Base-by-base conservation (phyloP, 78 protist genomes). In the Guillardia theta region DNA sequence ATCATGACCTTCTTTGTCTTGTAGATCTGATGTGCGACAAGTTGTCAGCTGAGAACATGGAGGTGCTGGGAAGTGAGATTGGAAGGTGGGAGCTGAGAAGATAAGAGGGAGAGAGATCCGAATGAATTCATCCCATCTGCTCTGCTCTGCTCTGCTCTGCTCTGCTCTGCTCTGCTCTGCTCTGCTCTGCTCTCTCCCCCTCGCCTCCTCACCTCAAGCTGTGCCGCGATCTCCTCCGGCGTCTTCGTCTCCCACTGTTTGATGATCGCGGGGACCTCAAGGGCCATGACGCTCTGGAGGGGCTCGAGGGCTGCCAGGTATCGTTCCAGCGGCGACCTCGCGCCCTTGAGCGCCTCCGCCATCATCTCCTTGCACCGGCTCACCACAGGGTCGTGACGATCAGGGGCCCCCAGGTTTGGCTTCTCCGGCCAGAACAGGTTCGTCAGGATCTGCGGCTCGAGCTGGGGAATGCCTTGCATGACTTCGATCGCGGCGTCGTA, bases 371-470 rank as follows among this genome's bases (percentile, higher is more conserved):
- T 45, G 18, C 24, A 22, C 24, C 18, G 53, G 53, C 18, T 43
- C 48, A 78, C 90, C 1, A 3, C 47, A 4, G 10, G 43, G 8
- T 18, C 90, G 12, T 43, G 45, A 19, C 1, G 0, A 50, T 44
- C 2, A 4, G 90, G 90, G 18, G 90, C 90, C 18, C n/a, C 45
- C 44, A 78, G 90, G 33, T 43, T 10, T 27, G 90, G 90, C 43
- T 36, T 18, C 48, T 78, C 90, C n/a, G 90, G 90, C 90, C 90
- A 78, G 90, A 78, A 78, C 90, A 78, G 39, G 18, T 0, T 5
- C 53, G 53, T 78, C 90, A 78, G 48, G 90, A 78, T 43, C 50
- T 43, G 44, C 43, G 90, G 90, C 48, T 78, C 90, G 15, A 78
- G 90, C 3, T 78, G n/a, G 43, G 10, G 18, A 18, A 78, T 8